Conservation (phyloP, 495 filamentous ascomycete species). For the Aspergillus sparsus region DNA sequence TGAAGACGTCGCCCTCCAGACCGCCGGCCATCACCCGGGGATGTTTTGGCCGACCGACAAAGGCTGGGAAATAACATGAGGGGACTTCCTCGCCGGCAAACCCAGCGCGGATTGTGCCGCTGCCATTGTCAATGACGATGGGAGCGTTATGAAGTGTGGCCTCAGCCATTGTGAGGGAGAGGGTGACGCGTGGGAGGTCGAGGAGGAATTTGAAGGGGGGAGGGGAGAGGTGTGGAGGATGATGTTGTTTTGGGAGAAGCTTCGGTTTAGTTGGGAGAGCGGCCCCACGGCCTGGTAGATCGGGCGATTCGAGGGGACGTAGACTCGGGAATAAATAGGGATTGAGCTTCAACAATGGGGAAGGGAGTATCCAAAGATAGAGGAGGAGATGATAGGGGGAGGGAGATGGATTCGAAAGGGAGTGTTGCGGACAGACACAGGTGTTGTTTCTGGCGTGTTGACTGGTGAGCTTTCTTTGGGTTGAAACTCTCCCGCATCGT, state of each 20-base stretch:
- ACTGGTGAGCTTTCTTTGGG: not conserved
- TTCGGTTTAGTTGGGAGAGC: conserved; percentile 25
- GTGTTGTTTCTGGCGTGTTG: conserved; percentile 14
- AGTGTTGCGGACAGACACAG: conserved; percentile 15
- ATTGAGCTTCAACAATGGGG: not conserved
- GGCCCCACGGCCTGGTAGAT: conserved; percentile 40
- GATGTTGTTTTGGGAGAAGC: conserved; percentile 27
- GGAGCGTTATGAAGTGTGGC: conserved; percentile 88
- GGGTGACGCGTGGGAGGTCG: conserved; percentile 23
- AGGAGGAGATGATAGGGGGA: not conserved
- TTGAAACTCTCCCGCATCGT: conserved; percentile 23
- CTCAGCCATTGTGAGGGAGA: conserved; percentile 66
- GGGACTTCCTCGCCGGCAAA: conserved; percentile 95
- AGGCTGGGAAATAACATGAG: conserved; percentile 97
- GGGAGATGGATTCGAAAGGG: conserved; percentile 4
- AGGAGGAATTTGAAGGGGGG: conserved; percentile 15
- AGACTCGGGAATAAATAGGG: conserved; percentile 14
- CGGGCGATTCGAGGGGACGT: conserved; percentile 7
- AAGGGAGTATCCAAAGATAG: not conserved
- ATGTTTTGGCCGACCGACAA: conserved; percentile 96
- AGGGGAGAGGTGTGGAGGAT: conserved; percentile 11
- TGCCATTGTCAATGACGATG: conserved; percentile 98
- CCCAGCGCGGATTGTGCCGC: conserved; percentile 93
- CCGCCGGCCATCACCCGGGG: conserved; percentile 93
- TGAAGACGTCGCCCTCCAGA: conserved; percentile 95